Evolutionary conservation across 257 asterid species (phyloP).

Genomic region (Solanum piurae): DNA sequence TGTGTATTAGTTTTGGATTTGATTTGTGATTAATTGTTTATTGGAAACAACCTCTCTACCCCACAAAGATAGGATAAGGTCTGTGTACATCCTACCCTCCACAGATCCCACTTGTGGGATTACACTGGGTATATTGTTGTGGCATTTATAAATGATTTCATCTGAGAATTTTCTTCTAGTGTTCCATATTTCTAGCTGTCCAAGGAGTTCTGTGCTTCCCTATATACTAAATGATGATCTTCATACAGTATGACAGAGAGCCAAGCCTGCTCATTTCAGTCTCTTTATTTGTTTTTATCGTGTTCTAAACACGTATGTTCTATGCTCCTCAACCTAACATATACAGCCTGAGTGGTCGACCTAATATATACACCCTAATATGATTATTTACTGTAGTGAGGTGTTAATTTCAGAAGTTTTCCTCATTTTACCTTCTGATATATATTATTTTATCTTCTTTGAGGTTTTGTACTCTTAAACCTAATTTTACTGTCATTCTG

Average conservation of each 20-base stretch:
- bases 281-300: neutral
- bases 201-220: neutral
- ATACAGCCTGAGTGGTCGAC: neutral
- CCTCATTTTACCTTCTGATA: neutral
- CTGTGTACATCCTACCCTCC: neutral
- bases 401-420: neutral
- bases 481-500: neutral
- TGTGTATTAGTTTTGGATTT: neutral
- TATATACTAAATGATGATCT: neutral
- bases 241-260: neutral
- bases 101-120: neutral
- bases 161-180: neutral
- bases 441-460: neutral
- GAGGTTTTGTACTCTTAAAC: neutral
- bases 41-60: neutral
- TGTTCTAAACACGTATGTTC: neutral
- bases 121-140: neutral
- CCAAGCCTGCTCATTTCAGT: neutral
- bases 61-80: neutral
- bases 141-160: neutral
- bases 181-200: neutral
- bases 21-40: neutral
- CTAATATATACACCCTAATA: too few relatives aligned
- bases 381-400: neutral
- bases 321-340: neutral